Conservation (phyloP, 1,139 yeast species). For the Suhomyces guaymorum region DNA sequence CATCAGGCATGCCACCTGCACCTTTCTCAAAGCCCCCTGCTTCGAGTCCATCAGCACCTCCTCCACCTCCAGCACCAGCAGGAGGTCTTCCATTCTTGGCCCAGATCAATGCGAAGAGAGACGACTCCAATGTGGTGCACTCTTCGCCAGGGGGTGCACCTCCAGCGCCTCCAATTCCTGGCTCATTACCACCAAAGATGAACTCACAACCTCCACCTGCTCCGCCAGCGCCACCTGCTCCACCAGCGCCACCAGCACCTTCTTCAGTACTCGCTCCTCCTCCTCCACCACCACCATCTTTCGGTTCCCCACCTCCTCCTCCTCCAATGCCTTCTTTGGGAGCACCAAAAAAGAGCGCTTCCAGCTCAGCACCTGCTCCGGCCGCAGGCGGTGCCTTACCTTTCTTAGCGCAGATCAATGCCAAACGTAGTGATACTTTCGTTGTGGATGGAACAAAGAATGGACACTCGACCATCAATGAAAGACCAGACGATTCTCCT, state of each 20-base stretch:
- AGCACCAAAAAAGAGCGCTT: slow-evolving; percentile 1
- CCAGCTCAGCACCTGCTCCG: slow-evolving; percentile 15
- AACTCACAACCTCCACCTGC: slow-evolving; percentile 12
- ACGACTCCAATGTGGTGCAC: slow-evolving; percentile 34
- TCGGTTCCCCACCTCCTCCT: slow-evolving; percentile 15
- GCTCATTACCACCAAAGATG: slow-evolving; percentile 12
- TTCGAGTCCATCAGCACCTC: slow-evolving; percentile 1
- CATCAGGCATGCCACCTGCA: slow-evolving; percentile 12
- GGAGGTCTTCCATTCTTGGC: slow-evolving; percentile 44
- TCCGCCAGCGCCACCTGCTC: slow-evolving; percentile 13
- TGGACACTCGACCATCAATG: slow-evolving; percentile 17
- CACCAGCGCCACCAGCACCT: too few species aligned
- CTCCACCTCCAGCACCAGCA: slow-evolving; percentile 19
- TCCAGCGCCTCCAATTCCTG: slow-evolving; percentile 11
- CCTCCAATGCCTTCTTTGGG: slow-evolving; percentile 12
- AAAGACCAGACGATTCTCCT: slow-evolving; percentile 2
- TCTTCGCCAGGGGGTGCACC: slow-evolving; percentile 26
- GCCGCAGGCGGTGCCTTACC: slow-evolving; percentile 37
- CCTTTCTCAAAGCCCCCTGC: background rate
- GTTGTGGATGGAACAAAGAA: slow-evolving; percentile 35
- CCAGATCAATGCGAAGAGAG: slow-evolving; percentile 43
- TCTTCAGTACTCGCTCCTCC: slow-evolving; percentile 20
- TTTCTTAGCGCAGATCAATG: slow-evolving; percentile 44
- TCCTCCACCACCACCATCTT: slow-evolving; percentile 19
- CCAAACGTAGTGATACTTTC: slow-evolving; percentile 37